These are phyloP conservation scores for Urostyla sp. DNA, from an alignment of 73 alveolate genomes.

Conservation along the genomic window DNA sequence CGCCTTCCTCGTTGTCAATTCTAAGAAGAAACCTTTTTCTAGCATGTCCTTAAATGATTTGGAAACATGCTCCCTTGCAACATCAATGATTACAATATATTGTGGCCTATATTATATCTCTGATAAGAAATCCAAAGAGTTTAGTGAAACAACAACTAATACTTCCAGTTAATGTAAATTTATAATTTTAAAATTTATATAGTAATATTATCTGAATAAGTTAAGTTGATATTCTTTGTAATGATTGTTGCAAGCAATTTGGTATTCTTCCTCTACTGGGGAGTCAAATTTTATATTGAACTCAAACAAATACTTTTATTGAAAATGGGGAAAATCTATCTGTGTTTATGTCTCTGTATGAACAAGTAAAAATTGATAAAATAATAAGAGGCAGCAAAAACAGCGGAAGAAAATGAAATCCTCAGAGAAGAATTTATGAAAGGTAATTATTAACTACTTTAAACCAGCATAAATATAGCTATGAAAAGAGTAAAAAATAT, in stretches of 20 bases:
- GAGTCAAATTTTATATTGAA: neutral
- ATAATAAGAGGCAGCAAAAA: neutral
- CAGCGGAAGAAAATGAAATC: conserved; percentile 31
- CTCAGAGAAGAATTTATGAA: conserved; percentile 38
- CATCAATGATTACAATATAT: conserved; percentile 56
- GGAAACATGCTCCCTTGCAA: conserved; percentile 51
- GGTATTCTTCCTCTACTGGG: conserved; percentile 20
- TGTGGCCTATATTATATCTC: conserved; percentile 67
- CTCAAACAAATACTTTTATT: neutral
- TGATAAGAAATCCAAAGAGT: conserved; percentile 17
- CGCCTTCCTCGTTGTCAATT: conserved; percentile 28
- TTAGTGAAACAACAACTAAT: neutral
- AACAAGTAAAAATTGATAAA: neutral
- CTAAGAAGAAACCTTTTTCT: conserved; percentile 52
- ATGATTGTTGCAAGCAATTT: neutral
- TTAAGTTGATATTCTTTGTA: conserved; percentile 9
- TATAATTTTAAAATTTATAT: neutral
- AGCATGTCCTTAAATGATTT: conserved; percentile 47
- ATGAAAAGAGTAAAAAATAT: neutral
- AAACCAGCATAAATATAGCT: too few species aligned
- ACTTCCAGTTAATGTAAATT: neutral
- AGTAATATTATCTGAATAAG: neutral
- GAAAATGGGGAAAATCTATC: conserved; percentile 30
- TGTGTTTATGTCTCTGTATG: conserved; percentile 12
- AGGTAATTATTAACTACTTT: too few species aligned